Base-by-base conservation (phyloP, 2,329 filamentous ascomycete species). In the Helminthosporium solani region DNA sequence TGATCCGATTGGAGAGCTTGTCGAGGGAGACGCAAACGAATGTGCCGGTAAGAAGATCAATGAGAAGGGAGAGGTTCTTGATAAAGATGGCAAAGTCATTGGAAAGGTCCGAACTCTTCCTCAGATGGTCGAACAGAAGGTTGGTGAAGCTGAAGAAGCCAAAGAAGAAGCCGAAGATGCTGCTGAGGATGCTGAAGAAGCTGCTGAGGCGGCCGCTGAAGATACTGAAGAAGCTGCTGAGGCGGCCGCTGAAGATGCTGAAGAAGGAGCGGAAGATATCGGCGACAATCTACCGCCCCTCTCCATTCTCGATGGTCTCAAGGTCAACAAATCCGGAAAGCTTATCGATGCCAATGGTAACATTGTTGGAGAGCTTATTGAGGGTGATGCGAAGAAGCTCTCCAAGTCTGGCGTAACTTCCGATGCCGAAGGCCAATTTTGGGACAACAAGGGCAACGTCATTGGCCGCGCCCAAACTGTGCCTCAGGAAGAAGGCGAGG, bases 21-120 rank as follows among this genome's bases (percentile, higher is more conserved):
- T 68, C 33, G 77, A 79, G 54, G 84, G 84, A 33, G 78, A 85
- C 42, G 66, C 85, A 11, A 67, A 77, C 12, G 80, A 84, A 51
- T 85, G 83, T 52, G 80, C 84, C 15, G 77, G 83, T 47, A 84
- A 84, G 71, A 85, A 84, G 67, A 73, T 83, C 55, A 84, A 86
- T 53, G 78, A 77, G 48, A 75, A 84, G 66, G 83, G 83, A 16
- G 83, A 85, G 58, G 80, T 86, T 45, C 75, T 84, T 60, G 82
- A 84, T 63, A 81, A 77, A 63, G 78, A 81, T 36, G 82, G 83
- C 35, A 82, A 83, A 34, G 75, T 86, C 52, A 76, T 86, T 50
- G 83, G 83, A 33, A 79, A 78, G 52, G 80, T 83, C 51, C 74
- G 80, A 56, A 73, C 76, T n/a, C 68, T 78, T 3, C 74, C 76